Evolutionary conservation across 129 eudicot species (phyloP), one percentile per base, ranked within the genome.

Genomic region (Calendula officinalis): DNA sequence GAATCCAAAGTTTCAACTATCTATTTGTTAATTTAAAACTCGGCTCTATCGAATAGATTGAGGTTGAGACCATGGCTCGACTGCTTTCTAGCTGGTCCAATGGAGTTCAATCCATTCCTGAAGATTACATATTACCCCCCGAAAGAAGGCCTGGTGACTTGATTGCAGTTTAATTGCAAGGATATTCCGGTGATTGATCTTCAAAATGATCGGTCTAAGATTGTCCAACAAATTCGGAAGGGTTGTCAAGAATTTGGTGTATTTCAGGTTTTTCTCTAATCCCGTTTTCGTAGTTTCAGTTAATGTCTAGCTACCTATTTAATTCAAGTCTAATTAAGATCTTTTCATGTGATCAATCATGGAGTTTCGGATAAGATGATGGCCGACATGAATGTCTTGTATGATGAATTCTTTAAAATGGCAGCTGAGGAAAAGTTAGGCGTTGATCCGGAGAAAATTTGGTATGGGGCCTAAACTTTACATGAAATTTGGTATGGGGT

Each of bases 1-100:
- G 0, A 60, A 5, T 60, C 58, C 42, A 59, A 70, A 47, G 32
- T 11, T 57, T 47, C 46, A 47, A 60, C 14, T 30, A 27, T 35
- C 62, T 62, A 51, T 50, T 49, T 41, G 7, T 61, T 15, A 41
- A 3, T 33, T 60, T 40, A 36, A 14, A 49, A 22, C 45, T 55
- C 37, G 67, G 10, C 37, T 16, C 50, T 50, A 53, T n/a, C 47
- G 8, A 60, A 14, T 40, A 60, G 44, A 48, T 38, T n/a, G 8
- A 56, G 8, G 67, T 68, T 37, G 42, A 61, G 42, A 61, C 52
- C 59, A 61, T 77, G 73, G 77, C 75, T 54, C 39, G 53, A 60
- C 80, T 81, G 14, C 74, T 81, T 34, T 51, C 86, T 58, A 77
- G 62, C 53, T 81, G 83, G 86, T 77, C 80, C 39, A 65, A 77